These are phyloP conservation scores for Globisporangium cylindrosporum DNA, from an alignment of 352 stramenopile genomes.

Conservation along the genomic window DNA sequence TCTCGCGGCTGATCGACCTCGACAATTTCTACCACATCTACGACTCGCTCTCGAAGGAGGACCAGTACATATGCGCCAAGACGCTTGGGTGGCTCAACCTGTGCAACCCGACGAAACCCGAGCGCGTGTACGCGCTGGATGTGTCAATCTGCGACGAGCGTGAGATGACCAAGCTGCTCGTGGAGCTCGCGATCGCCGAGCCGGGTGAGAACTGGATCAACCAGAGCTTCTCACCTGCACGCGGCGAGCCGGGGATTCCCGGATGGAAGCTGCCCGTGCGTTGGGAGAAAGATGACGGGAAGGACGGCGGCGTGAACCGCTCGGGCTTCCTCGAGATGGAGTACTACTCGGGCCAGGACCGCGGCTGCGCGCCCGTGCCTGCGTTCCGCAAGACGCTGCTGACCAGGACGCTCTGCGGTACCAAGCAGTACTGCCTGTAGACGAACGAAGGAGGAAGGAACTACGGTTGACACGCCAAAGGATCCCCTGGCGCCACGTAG, in stretches of 20 bases:
- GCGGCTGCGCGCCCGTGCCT: constrained; percentile 54
- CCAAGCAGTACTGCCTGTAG: constrained; percentile 63
- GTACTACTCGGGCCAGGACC: constrained; percentile 69
- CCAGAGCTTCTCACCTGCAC: constrained; percentile 55
- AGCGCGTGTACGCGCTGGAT: constrained; percentile 69
- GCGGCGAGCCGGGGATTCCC: constrained; percentile 57
- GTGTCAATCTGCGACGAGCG: constrained; percentile 70
- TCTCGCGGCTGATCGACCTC: constrained; percentile 71
- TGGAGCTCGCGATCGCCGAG: constrained; percentile 74
- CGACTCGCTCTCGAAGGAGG: constrained; percentile 39
- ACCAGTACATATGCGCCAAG: constrained; percentile 46
- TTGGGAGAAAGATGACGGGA: constrained; percentile 77
- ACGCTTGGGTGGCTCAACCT: constrained; percentile 79
- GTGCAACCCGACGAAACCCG: constrained; percentile 69
- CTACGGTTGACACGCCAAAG: not conserved
- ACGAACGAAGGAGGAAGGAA: constrained; percentile 1
- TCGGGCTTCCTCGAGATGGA: constrained; percentile 65
- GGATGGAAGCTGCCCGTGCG: constrained; percentile 77
- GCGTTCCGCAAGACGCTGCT: constrained; percentile 60
- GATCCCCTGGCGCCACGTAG: not conserved
- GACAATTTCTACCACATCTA: constrained; percentile 63
- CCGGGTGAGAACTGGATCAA: constrained; percentile 85
- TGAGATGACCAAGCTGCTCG: constrained; percentile 77
- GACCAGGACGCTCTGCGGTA: constrained; percentile 60
- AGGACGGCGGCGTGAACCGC: constrained; percentile 65